Base-by-base conservation (phyloP, 1,284 basidiomycete species). In the Ganoderma sp. region DNA sequence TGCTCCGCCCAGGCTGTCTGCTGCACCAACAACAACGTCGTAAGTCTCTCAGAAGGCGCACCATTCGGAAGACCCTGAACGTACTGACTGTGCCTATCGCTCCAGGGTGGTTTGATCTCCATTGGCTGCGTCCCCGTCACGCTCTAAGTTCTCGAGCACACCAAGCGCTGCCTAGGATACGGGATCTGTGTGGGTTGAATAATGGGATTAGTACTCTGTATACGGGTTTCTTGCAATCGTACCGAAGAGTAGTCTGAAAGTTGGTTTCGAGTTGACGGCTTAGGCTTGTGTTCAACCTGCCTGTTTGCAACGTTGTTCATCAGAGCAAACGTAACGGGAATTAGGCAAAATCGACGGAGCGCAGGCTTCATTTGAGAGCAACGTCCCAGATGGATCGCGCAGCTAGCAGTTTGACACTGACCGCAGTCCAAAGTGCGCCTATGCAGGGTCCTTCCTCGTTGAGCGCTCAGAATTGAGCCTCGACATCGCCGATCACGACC, bases 21-120 rank as follows among this genome's bases (percentile, higher is more conserved):
- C 68, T 71, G 70, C 68, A 37, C 41, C 28, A 65, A 71, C 64
- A 69, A 71, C 57, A 63, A 67, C 61, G 58, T 67, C 48, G 70
- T 71, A 64, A 63, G 70, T 65, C 22, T 14, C 25, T 39, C 8
- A n/a, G 12, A 15, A 19, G 5, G 17, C 34, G 17, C 32, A 5
- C 32, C 32, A 12, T 19, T 8, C n/a, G 19, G 1, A 39, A 59
- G 28, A 32, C 42, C 32, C 15, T 32, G 32, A 8, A 17, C 5
- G 9, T 54, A 22, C 56, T 63, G 52, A 62, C 25, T 8, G 41
- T 28, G 12, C 56, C 9, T 17, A 8, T 41, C 14, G 17, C 2
- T 37, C 7, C 19, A 67, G 67, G 64, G 61, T 34, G 61, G 67
- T 50, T 56, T 71, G 50, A 34, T 68, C 58, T 71, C 69, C 59